Percentiles rank a stretch among this genome's conserved stretches.
phyloP scores from a whole-genome alignment of 2,329 filamentous ascomycete genomes.

The Neonectria magnoliae region DNA sequence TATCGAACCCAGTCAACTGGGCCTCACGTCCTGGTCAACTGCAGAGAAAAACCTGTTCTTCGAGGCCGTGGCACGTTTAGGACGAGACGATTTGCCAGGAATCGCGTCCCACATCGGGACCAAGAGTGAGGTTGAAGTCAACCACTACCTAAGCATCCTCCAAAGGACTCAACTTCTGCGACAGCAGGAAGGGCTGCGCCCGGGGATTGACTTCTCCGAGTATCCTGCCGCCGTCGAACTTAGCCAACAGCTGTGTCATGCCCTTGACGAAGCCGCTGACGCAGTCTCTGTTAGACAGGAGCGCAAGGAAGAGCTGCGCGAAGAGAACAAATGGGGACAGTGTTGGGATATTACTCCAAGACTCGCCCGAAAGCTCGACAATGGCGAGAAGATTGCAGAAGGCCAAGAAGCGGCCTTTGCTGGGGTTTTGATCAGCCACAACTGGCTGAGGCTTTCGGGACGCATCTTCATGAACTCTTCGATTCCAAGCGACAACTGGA shows the following conservation, averaged over 20 bases:
- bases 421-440: constrained; percentile 65
- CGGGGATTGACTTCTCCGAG: constrained; percentile 59
- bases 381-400: constrained; percentile 30
- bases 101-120: constrained; percentile 72
- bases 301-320: constrained; percentile 66
- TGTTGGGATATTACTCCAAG: constrained; percentile 71
- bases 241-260: constrained; percentile 69
- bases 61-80: constrained; percentile 69
- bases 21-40: constrained; percentile 74
- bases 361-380: constrained; percentile 46
- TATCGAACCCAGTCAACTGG: constrained; percentile 66
- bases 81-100: constrained; percentile 67
- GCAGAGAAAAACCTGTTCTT: constrained; percentile 79
- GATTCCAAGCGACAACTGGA: constrained; percentile 74
- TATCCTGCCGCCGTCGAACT: constrained; percentile 80
- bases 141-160: constrained; percentile 73
- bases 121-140: constrained; percentile 80
- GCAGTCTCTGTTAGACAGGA: constrained; percentile 73
- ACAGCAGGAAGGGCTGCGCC: constrained; percentile 46
- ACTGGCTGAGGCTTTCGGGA: constrained; percentile 72
- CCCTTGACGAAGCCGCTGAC: constrained; percentile 76
- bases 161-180: constrained; percentile 58
- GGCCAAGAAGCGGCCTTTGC: constrained; percentile 57
- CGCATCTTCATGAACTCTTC: constrained; percentile 80
- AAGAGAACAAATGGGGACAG: constrained; percentile 68